Evolutionary conservation across 768 basidiomycete genomes (phyloP).

Genomic region (Suillus occidentalis): DNA sequence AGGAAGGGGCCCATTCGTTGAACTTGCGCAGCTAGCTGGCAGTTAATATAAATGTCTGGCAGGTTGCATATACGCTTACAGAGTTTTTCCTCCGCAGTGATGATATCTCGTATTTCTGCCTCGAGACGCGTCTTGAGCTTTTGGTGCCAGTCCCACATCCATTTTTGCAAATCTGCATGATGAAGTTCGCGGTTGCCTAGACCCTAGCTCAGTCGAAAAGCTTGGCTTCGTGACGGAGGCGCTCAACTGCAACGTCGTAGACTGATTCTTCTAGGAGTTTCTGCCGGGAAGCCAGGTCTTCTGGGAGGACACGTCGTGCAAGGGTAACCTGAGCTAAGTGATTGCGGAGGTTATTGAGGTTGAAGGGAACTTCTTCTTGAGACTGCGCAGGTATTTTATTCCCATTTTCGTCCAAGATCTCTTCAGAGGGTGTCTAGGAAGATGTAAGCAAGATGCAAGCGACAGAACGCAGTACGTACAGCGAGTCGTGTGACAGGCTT

Average conservation of each 20-base stretch:
- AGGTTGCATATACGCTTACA: constrained; percentile 17
- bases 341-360: constrained; percentile 67
- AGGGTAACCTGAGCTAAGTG: constrained; percentile 65
- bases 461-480: constrained; percentile 25
- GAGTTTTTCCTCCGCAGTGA: constrained; percentile 33
- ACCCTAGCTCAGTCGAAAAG: constrained; percentile 60
- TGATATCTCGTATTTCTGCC: constrained; percentile 50
- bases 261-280: constrained; percentile 82
- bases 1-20: constrained; percentile 66
- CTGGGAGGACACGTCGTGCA: constrained; percentile 60
- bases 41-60: background rate
- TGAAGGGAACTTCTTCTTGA: constrained; percentile 61
- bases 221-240: constrained; percentile 63
- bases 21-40: constrained; percentile 1
- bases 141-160: constrained; percentile 89
- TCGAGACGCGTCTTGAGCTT: constrained; percentile 53
- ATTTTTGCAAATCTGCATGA: constrained; percentile 55
- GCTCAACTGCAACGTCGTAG: constrained; percentile 77
- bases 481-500: constrained; percentile 55
- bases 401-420: constrained; percentile 20
- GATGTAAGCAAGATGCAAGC: background rate
- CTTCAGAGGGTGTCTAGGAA: constrained; percentile 19
- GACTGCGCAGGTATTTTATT: constrained; percentile 22
- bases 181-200: constrained; percentile 47
- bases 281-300: constrained; percentile 74